Percentiles rank a stretch among this genome's conserved stretches.
These are phyloP conservation scores for Setaria viridis DNA, from an alignment of 202 grass and related monocot genomes.

Conservation along the genomic window DNA sequence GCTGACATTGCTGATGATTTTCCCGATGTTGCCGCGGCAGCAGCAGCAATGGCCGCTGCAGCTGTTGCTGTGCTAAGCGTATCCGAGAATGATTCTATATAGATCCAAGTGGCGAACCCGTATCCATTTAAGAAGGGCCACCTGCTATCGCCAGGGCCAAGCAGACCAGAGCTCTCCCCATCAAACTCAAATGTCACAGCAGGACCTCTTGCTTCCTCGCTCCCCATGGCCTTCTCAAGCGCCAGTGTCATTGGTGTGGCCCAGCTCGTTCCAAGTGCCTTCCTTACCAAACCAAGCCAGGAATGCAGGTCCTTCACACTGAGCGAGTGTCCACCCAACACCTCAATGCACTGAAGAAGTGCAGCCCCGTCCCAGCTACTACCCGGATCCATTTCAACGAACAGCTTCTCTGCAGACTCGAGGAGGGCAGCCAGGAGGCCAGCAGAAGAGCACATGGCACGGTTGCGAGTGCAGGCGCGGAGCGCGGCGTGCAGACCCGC, in stretches of 20 bases:
- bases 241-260: constrained; percentile 63
- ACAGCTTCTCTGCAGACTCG: constrained; percentile 69
- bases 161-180: constrained; percentile 94
- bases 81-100: constrained; percentile 94
- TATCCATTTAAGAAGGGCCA: constrained; percentile 98
- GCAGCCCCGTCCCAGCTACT: constrained; percentile 67
- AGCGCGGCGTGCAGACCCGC: constrained; percentile 66
- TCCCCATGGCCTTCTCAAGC: constrained; percentile 82
- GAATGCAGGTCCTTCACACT: constrained; percentile 72
- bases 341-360: constrained; percentile 77
- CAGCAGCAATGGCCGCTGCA: constrained; percentile 90
- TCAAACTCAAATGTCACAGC: constrained; percentile 88
- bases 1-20: constrained; percentile 97
- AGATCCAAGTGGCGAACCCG: constrained; percentile 93
- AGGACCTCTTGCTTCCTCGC: constrained; percentile 74
- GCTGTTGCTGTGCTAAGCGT: constrained; percentile 95
- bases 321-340: constrained; percentile 84
- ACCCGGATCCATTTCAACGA: constrained; percentile 48
- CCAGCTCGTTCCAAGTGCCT: constrained; percentile 70
- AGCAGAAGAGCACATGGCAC: constrained; percentile 84
- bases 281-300: constrained; percentile 82
- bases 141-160: constrained; percentile 86
- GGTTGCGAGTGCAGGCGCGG: constrained; percentile 81
- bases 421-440: constrained; percentile 75
- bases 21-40: constrained; percentile 84